Evolutionary conservation across 441 rosid genomes (phyloP).

Genomic region (Flueggea neowawraea): DNA sequence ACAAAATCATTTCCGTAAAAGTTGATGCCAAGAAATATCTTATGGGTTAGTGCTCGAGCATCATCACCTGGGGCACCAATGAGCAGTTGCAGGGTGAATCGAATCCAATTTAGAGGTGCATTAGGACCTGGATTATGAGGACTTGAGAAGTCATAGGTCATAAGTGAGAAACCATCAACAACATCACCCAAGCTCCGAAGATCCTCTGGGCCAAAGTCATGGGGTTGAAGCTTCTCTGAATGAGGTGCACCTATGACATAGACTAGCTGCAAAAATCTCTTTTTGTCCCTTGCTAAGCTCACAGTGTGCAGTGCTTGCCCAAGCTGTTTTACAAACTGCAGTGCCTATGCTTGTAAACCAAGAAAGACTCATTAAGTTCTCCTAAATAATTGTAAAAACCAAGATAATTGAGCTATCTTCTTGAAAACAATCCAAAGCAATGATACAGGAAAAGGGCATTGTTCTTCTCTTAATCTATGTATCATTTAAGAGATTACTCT

Average conservation of each 20-base stretch:
- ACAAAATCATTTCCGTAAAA: constrained; percentile 87
- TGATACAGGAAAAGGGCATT: too few relatives aligned
- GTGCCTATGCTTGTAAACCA: constrained; percentile 48
- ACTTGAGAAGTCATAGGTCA: constrained; percentile 92
- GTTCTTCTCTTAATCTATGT: too few relatives aligned
- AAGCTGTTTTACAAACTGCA: constrained; percentile 69
- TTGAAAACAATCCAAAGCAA: not conserved
- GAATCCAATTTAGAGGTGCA: constrained; percentile 92
- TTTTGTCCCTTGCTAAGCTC: constrained; percentile 30
- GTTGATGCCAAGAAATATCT: constrained; percentile 87
- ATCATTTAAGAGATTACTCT: too few relatives aligned
- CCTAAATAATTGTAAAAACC: constrained; percentile 10
- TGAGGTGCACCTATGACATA: constrained; percentile 85
- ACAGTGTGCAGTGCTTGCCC: constrained; percentile 71
- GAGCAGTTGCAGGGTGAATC: constrained; percentile 50
- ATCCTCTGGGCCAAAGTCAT: constrained; percentile 88
- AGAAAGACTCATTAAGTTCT: constrained; percentile 14
- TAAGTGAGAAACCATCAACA: constrained; percentile 90
- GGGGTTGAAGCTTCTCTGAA: constrained; percentile 60
- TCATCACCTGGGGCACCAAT: constrained; percentile 38
- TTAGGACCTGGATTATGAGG: constrained; percentile 88
- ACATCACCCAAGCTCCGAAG: constrained; percentile 56
- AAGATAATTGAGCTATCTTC: not conserved
- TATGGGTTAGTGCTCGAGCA: constrained; percentile 38
- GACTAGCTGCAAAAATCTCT: constrained; percentile 60